Conservation (phyloP, 179 eudicot species). For the Beta macrorhiza region DNA sequence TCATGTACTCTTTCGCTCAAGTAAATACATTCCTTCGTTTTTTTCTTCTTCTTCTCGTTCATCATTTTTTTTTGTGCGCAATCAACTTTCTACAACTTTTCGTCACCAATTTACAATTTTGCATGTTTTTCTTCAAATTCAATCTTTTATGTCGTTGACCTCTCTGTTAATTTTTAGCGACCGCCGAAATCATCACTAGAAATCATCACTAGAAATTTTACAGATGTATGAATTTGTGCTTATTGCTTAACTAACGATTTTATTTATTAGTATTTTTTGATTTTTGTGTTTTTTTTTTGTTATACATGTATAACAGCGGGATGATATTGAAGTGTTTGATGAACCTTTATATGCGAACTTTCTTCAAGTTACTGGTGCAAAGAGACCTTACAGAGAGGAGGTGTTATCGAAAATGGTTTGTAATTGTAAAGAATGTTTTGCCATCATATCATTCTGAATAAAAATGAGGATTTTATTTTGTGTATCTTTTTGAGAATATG, state of each 20-base stretch:
- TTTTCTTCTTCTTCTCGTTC: not conserved
- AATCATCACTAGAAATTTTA: not conserved
- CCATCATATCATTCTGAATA: not conserved
- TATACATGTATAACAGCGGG: conserved; percentile 48
- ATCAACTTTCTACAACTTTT: not conserved
- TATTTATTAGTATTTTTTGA: not conserved
- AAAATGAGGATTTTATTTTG: not conserved
- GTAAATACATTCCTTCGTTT: conserved; percentile 28
- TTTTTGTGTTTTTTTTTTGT: not conserved
- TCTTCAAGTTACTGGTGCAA: conserved; percentile 60
- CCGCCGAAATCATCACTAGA: no score
- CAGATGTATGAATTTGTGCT: not conserved
- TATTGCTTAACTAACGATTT: not conserved
- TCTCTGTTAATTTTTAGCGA: not conserved
- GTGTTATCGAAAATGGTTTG: conserved; percentile 72
- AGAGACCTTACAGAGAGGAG: conserved; percentile 72
- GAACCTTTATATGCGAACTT: conserved; percentile 85
- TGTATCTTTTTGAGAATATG: not conserved
- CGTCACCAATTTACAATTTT: not conserved
- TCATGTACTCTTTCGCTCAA: conserved; percentile 96
- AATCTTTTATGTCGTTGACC: not conserved
- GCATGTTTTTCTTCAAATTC: not conserved
- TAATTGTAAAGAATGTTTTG: not conserved
- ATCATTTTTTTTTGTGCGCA: not conserved
- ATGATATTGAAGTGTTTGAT: conserved; percentile 92